These are phyloP conservation scores for Tuber melanosporum DNA, from an alignment of 495 filamentous ascomycete genomes.

Conservation along the genomic window DNA sequence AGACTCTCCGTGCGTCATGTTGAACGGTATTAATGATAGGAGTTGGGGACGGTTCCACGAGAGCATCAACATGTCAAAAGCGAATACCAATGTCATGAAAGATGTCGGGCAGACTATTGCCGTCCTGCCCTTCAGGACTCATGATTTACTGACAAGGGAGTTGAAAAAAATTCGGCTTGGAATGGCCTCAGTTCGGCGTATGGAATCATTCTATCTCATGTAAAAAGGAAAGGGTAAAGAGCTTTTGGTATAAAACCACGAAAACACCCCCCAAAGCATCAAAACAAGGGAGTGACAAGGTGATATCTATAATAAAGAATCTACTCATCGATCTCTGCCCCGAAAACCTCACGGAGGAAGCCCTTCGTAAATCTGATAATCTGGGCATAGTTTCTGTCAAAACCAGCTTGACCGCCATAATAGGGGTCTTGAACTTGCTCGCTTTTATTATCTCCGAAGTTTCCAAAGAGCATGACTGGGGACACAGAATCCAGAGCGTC, in stretches of 20 bases:
- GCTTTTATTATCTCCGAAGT: constrained; percentile 64
- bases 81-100: background rate
- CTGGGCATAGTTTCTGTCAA: constrained; percentile 81
- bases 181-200: background rate
- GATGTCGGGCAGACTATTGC: background rate
- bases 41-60: background rate
- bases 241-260: background rate
- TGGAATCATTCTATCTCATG: background rate
- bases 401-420: constrained; percentile 76
- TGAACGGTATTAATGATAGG: background rate
- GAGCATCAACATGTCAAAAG: background rate
- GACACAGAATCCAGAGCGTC: background rate
- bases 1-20: background rate
- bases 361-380: constrained; percentile 69
- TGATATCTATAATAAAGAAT: background rate
- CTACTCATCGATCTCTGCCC: constrained; percentile 18
- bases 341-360: constrained; percentile 51
- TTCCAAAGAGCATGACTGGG: constrained; percentile 74
- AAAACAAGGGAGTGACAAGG: background rate
- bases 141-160: background rate
- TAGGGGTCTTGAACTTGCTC: constrained; percentile 87
- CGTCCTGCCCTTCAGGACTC: background rate
- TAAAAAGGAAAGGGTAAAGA: background rate
- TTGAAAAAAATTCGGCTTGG: background rate
- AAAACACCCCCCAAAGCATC: background rate